A percentile compares a stretch with the other conserved stretches of the same genome.
These are phyloP conservation scores for Penicillium sclerotiorum DNA, from an alignment of 2,329 filamentous ascomycete genomes.

Conservation along the genomic window DNA sequence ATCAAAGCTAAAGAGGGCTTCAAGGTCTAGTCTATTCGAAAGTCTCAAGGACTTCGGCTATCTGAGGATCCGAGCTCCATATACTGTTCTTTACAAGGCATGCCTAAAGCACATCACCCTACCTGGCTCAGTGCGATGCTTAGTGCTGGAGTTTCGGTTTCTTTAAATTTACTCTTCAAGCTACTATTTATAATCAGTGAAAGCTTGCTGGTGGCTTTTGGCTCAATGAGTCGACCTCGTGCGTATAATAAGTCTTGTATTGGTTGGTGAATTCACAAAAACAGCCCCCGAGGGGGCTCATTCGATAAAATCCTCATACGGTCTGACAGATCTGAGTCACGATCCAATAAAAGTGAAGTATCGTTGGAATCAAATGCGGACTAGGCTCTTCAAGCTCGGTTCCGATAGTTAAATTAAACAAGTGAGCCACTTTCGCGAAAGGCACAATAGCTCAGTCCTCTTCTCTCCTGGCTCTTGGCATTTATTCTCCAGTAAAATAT, in stretches of 20 bases:
- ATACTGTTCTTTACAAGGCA: not conserved
- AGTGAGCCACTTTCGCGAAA: not conserved
- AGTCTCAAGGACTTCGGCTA: not conserved
- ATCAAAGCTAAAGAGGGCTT: not conserved
- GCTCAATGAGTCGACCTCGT: too few relatives aligned
- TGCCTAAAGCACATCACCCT: not conserved
- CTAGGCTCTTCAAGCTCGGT: not conserved
- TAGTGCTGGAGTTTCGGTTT: not conserved
- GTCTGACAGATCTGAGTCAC: not conserved
- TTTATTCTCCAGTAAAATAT: not conserved
- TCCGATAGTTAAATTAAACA: not conserved
- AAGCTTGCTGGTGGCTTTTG: not conserved
- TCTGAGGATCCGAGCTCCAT: not conserved
- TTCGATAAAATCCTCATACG: not conserved
- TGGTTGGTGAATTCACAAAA: not conserved
- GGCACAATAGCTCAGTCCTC: not conserved
- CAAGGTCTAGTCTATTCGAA: not conserved
- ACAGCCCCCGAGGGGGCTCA: not conserved
- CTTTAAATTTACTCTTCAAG: not conserved
- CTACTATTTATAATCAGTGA: not conserved
- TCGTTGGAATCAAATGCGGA: not conserved
- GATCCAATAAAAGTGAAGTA: not conserved
- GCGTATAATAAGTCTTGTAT: too few relatives aligned
- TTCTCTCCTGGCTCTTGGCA: not conserved
- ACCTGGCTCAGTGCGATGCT: not conserved